Conservation (phyloP, 2,329 filamentous ascomycete genomes). For the Ophiocordyceps polyrhachis-furcata region DNA sequence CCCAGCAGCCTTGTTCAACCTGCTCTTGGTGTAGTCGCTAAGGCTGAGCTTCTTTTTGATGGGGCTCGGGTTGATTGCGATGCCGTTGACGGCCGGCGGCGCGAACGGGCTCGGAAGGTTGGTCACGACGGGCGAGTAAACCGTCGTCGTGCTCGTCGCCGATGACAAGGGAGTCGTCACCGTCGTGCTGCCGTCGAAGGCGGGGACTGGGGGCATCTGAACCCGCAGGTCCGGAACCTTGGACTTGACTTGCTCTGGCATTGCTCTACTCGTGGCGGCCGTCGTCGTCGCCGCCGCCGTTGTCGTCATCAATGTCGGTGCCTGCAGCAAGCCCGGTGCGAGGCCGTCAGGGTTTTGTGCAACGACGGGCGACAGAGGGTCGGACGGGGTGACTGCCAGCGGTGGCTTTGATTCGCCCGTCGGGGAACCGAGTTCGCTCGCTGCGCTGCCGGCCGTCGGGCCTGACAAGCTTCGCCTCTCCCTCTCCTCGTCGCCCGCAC, state of each 20-base stretch:
- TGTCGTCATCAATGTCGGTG: conserved; percentile 6
- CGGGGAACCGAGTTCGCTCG: conserved; percentile 23
- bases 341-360: conserved; percentile 8
- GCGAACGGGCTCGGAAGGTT: conserved; percentile 24
- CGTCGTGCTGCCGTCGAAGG: conserved; percentile 23
- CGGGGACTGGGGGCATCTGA: conserved; percentile 36
- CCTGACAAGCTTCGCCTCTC: conserved; percentile 9
- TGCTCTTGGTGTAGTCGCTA: conserved; percentile 44
- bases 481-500: conserved; percentile 19
- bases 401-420: conserved; percentile 11
- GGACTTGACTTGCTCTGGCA: conserved; percentile 9
- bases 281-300: conserved; percentile 5
- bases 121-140: conserved; percentile 30
- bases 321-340: conserved; percentile 13
- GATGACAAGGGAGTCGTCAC: conserved; percentile 26
- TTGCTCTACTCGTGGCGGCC: not conserved
- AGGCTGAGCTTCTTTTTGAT: conserved; percentile 49
- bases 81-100: conserved; percentile 21
- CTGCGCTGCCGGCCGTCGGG: conserved; percentile 11
- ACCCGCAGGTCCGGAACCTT: conserved; percentile 30
- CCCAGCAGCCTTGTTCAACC: conserved; percentile 34
- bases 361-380: conserved; percentile 8
- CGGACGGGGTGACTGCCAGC: conserved; percentile 5
- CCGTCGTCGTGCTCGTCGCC: conserved; percentile 17
- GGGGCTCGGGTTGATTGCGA: conserved; percentile 33